Conservation (phyloP, 108 stramenopile species). For the Stephanodiscus triporus region DNA sequence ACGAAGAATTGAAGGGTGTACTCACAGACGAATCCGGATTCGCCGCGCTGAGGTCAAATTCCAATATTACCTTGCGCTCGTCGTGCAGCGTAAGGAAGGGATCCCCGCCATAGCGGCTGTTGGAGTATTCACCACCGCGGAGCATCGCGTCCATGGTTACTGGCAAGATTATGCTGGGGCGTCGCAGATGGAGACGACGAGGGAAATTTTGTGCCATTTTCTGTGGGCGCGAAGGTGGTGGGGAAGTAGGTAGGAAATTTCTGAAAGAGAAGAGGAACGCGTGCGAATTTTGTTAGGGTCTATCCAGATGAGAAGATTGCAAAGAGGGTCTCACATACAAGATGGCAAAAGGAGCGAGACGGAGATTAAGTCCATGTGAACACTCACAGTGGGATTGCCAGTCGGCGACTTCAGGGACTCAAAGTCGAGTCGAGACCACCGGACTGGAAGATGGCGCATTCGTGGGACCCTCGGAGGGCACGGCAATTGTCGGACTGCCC, state of each 20-base stretch:
- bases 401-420: conserved; percentile 1
- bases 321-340: background rate
- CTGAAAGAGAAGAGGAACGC: background rate
- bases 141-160: conserved; percentile 3
- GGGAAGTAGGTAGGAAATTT: background rate
- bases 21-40: background rate
- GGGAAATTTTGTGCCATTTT: conserved; percentile 2
- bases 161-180: background rate
- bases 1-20: conserved; percentile 12
- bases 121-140: background rate
- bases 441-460: background rate
- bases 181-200: background rate
- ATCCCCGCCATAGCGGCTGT: background rate
- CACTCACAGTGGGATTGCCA: conserved; percentile 1
- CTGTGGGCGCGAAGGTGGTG: background rate
- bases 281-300: background rate
- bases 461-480: conserved; percentile 3
- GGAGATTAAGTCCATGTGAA: background rate
- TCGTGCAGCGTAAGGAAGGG: conserved; percentile 3
- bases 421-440: background rate
- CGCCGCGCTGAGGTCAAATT: background rate
- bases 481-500: background rate
- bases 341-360: background rate
- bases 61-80: conserved; percentile 8
- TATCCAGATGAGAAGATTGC: background rate